These are phyloP conservation scores for Dimargaris cristalligena DNA, from an alignment of 192 early-diverging fungal genomes.

Conservation along the genomic window DNA sequence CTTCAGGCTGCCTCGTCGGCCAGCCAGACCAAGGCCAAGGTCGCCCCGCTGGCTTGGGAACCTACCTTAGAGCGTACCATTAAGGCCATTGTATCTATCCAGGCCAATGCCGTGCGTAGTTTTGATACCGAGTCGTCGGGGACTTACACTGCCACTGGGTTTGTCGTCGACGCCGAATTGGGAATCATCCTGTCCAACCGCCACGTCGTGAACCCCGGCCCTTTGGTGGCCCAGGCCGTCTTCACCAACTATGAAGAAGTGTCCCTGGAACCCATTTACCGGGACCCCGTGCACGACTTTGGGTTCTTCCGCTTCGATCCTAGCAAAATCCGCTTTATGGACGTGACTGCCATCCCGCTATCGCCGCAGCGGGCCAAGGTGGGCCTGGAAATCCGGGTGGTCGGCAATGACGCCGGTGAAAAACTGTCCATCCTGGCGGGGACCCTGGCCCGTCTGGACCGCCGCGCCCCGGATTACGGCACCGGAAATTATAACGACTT, in stretches of 20 bases:
- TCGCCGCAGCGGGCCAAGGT: conserved; percentile 50
- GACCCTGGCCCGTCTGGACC: conserved; percentile 52
- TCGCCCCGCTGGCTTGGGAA: conserved; percentile 46
- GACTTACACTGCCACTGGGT: conserved; percentile 51
- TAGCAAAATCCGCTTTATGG: conserved; percentile 46
- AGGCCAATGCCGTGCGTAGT: conserved; percentile 54
- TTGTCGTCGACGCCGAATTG: conserved; percentile 53
- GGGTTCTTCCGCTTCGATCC: conserved; percentile 64
- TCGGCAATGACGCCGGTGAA: conserved; percentile 68
- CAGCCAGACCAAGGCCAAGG: no score
- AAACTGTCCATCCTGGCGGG: conserved; percentile 62
- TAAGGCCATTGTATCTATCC: conserved; percentile 60
- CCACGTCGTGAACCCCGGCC: conserved; percentile 58
- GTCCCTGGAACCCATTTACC: conserved; percentile 49
- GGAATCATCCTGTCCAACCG: conserved; percentile 65
- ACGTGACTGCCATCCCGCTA: conserved; percentile 44
- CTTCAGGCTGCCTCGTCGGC: no score
- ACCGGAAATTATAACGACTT: conserved; percentile 55
- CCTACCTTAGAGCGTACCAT: conserved; percentile 51
- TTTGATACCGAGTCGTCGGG: conserved; percentile 66
- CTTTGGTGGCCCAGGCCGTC: conserved; percentile 54
- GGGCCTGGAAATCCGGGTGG: conserved; percentile 59
- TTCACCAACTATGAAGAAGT: conserved; percentile 64
- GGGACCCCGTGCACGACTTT: conserved; percentile 75
- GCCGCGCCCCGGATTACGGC: conserved; percentile 55